Percentiles rank a stretch among this genome's conserved stretches.
Conservation (phyloP, 345 rosid genomes). For the Gossypium rotundifolium region DNA sequence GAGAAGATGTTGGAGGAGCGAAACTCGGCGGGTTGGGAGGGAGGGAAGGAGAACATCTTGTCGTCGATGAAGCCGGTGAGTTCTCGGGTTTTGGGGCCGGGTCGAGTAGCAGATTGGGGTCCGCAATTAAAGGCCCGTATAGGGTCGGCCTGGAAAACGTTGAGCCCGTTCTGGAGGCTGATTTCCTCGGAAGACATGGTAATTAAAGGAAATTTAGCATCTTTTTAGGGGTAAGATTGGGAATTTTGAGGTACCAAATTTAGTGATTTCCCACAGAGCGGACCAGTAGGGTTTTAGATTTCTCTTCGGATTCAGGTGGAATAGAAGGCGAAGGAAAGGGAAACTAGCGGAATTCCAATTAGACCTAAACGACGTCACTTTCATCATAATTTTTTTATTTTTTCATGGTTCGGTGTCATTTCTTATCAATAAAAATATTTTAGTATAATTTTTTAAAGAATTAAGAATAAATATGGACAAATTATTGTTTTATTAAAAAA, state of each 20-base stretch:
- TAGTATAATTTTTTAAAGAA: too few species aligned
- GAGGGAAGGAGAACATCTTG: slow-evolving; percentile 43
- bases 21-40: slow-evolving; percentile 24
- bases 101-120: slow-evolving; percentile 21
- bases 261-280: not conserved
- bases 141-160: slow-evolving; percentile 51
- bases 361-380: not conserved
- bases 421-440: too few species aligned
- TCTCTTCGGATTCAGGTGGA: not conserved
- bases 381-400: not conserved
- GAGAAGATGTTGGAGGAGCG: slow-evolving; percentile 21
- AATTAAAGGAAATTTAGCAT: slow-evolving; percentile 4
- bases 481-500: too few species aligned
- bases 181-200: slow-evolving; percentile 48
- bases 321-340: not conserved
- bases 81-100: slow-evolving; percentile 42
- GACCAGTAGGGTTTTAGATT: slow-evolving; percentile 12
- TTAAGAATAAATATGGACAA: too few species aligned
- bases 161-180: slow-evolving; percentile 34
- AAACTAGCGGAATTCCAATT: not conserved
- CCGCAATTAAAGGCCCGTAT: slow-evolving; percentile 35
- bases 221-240: not conserved
- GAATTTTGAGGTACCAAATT: not conserved
- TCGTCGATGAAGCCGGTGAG: slow-evolving; percentile 47
- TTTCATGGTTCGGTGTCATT: too few species aligned